A percentile compares a stretch with the other conserved stretches of the same genome.
These are phyloP conservation scores for Glaciozyma antarctica DNA, from an alignment of 768 basidiomycete genomes.

Conservation along the genomic window DNA sequence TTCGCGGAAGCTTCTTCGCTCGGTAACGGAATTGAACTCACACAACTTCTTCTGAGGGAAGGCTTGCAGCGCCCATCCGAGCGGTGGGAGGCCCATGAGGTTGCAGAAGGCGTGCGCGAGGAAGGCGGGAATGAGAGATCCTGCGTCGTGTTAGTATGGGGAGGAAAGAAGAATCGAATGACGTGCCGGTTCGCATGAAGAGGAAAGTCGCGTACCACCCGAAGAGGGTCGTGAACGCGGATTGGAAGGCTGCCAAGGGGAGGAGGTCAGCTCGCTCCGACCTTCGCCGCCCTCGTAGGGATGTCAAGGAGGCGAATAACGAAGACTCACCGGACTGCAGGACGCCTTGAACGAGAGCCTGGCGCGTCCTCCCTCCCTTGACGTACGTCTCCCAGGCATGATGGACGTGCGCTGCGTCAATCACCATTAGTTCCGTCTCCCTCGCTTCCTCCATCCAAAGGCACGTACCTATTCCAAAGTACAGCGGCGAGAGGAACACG, in stretches of 20 bases:
- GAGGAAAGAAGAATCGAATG: neutral
- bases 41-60: conserved; percentile 47
- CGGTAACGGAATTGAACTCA: neutral
- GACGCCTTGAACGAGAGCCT: conserved; percentile 56
- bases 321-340: conserved; percentile 21
- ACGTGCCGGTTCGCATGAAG: conserved; percentile 64
- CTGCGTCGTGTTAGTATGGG: conserved; percentile 24
- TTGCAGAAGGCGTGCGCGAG: conserved; percentile 86
- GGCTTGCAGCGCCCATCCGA: conserved; percentile 49
- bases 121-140: conserved; percentile 65
- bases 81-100: conserved; percentile 77
- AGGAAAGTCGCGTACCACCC: conserved; percentile 79
- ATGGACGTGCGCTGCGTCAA: conserved; percentile 69
- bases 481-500: conserved; percentile 70
- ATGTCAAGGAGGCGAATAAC: neutral
- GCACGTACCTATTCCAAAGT: conserved; percentile 72
- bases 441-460: neutral
- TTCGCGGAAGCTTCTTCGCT: neutral
- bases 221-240: conserved; percentile 82
- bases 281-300: neutral
- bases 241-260: conserved; percentile 59
- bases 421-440: neutral
- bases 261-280: neutral
- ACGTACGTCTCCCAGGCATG: conserved; percentile 82
- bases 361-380: conserved; percentile 55